Evolutionary conservation across 2,329 filamentous ascomycete species (phyloP).

Genomic region (Aureobasidium sp.): DNA sequence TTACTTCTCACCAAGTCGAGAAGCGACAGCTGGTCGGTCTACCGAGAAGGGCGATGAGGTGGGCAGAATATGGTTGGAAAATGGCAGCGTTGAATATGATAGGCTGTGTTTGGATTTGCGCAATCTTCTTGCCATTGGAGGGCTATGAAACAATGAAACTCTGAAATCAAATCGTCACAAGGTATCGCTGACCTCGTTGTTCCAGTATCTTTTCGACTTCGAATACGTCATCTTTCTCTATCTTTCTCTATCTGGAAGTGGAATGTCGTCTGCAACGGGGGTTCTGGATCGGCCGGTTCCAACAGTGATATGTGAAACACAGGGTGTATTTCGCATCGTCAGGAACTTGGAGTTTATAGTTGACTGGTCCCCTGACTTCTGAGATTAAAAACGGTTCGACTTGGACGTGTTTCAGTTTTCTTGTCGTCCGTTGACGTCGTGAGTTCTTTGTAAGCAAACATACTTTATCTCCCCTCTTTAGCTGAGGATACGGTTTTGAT

Average conservation of each 20-base stretch:
- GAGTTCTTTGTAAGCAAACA: constrained; percentile 15
- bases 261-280: constrained; percentile 2
- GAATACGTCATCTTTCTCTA: too few relatives aligned
- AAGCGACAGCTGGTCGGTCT: too few relatives aligned
- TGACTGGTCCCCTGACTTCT: constrained; percentile 5
- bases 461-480: constrained; percentile 17
- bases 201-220: constrained; percentile 1
- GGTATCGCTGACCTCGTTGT: constrained; percentile 4
- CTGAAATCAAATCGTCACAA: too few relatives aligned
- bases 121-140: too few relatives aligned
- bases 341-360: constrained; percentile 5
- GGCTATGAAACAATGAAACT: too few relatives aligned
- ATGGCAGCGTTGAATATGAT: too few relatives aligned
- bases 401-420: constrained; percentile 15
- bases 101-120: too few relatives aligned
- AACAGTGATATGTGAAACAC: neutral
- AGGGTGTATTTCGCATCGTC: neutral
- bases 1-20: too few relatives aligned
- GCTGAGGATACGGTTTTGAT: constrained; percentile 9
- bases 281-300: neutral
- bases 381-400: constrained; percentile 15
- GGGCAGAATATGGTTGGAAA: too few relatives aligned
- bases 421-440: constrained; percentile 11
- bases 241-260: neutral
- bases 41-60: too few relatives aligned